phyloP scores from a whole-genome alignment of 2,329 filamentous ascomycete species.

The Phaeosphaeria sp. region DNA sequence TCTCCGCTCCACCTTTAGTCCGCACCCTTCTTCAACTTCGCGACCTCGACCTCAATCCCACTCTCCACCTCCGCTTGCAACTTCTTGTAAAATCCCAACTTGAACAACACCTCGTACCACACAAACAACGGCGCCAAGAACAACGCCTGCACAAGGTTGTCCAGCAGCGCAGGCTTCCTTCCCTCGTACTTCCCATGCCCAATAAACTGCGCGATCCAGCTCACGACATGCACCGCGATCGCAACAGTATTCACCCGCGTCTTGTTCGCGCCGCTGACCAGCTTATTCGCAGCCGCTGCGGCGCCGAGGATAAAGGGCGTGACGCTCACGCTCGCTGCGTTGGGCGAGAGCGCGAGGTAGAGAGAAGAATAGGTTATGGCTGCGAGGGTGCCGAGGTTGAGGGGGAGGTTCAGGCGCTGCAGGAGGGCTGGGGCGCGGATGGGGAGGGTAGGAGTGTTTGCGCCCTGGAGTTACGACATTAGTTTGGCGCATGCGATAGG shows the following conservation, averaged over 20 bases:
- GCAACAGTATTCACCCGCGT: slow-evolving; percentile 67
- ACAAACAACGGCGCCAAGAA: slow-evolving; percentile 96
- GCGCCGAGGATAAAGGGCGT: slow-evolving; percentile 76
- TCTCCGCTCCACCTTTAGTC: not conserved
- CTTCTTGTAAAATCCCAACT: slow-evolving; percentile 76
- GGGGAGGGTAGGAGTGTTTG: slow-evolving; percentile 61
- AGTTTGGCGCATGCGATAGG: slow-evolving; percentile 1
- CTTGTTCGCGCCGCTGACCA: slow-evolving; percentile 65
- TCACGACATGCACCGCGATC: slow-evolving; percentile 70
- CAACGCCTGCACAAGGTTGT: slow-evolving; percentile 90
- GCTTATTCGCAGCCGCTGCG: slow-evolving; percentile 76
- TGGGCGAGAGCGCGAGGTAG: slow-evolving; percentile 90
- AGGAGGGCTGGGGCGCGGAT: slow-evolving; percentile 35
- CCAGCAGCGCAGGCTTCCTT: slow-evolving; percentile 84
- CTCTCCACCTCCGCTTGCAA: slow-evolving; percentile 55
- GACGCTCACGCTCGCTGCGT: slow-evolving; percentile 77
- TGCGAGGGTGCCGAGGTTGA: slow-evolving; percentile 56
- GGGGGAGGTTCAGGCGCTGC: slow-evolving; percentile 46
- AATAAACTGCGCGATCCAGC: slow-evolving; percentile 89
- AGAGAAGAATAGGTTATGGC: slow-evolving; percentile 72
- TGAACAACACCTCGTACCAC: slow-evolving; percentile 93
- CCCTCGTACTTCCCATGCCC: slow-evolving; percentile 91
- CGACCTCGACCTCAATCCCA: slow-evolving; percentile 55
- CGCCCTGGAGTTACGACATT: slow-evolving; percentile 51
- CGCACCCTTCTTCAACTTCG: slow-evolving; percentile 46